Conservation (phyloP, 1,284 basidiomycete species). For the Fereydounia khargensis region DNA sequence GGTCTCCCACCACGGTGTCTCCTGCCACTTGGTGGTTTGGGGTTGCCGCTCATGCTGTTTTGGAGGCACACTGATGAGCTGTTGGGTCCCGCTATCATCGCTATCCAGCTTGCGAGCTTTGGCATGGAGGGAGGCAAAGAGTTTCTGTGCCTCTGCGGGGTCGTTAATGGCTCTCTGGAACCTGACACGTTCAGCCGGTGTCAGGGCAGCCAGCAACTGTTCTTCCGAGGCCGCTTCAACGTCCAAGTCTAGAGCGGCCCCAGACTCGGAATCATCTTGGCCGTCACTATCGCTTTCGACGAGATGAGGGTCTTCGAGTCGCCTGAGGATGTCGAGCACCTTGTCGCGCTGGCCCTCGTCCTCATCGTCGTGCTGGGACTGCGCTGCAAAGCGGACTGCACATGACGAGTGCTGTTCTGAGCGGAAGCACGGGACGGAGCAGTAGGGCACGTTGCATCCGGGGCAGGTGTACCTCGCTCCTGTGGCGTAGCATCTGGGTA, state of each 20-base stretch:
- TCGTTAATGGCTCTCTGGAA: conserved; percentile 19
- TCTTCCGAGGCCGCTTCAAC: conserved; percentile 17
- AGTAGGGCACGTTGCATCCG: conserved; percentile 44
- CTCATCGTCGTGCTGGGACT: neutral
- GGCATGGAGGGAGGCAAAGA: conserved; percentile 12
- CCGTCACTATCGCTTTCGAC: conserved; percentile 4
- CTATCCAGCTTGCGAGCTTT: conserved; percentile 16
- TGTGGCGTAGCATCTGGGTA: conserved; percentile 21
- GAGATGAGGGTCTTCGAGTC: conserved; percentile 3
- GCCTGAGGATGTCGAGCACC: conserved; percentile 17
- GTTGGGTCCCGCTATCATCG: neutral
- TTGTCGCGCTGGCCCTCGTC: conserved; percentile 14
- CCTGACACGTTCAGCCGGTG: conserved; percentile 13
- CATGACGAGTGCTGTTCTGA: conserved; percentile 28
- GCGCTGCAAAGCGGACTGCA: conserved; percentile 21
- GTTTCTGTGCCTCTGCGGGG: conserved; percentile 10
- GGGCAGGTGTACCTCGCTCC: conserved; percentile 43
- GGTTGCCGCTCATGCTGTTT: neutral
- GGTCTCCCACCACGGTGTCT: conserved; percentile 16
- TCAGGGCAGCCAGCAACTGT: conserved; percentile 30
- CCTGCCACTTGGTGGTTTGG: conserved; percentile 4
- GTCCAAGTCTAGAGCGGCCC: conserved; percentile 1
- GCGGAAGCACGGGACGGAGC: conserved; percentile 43
- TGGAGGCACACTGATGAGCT: neutral
- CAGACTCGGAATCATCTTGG: conserved; percentile 1